A percentile compares a stretch with the other conserved stretches of the same genome.
These are phyloP conservation scores for Liquidambar formosana DNA, from an alignment of 164 flowering plant species.

Conservation along the genomic window DNA sequence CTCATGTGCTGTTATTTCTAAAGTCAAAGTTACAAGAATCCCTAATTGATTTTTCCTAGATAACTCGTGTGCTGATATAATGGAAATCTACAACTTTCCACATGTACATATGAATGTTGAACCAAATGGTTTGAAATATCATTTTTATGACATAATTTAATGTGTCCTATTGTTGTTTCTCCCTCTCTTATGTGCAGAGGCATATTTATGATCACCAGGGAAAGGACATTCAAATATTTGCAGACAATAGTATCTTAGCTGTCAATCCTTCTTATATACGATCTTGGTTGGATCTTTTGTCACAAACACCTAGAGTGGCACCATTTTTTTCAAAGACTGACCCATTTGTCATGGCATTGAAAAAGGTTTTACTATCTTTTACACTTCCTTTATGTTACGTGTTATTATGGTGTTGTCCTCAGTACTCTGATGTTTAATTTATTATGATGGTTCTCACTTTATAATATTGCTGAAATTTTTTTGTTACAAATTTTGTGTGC, in stretches of 20 bases:
- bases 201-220: constrained; percentile 84
- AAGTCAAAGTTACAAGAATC: background rate
- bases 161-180: constrained; percentile 3
- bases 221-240: constrained; percentile 72
- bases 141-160: no score
- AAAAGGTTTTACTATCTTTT: constrained; percentile 51
- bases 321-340: constrained; percentile 86
- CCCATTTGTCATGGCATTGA: constrained; percentile 70
- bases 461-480: background rate
- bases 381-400: background rate
- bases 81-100: no score
- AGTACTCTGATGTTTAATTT: background rate
- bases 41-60: no score
- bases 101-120: background rate
- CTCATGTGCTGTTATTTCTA: background rate
- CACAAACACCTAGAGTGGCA: constrained; percentile 90
- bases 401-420: no score
- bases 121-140: background rate
- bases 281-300: constrained; percentile 82
- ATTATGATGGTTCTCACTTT: background rate
- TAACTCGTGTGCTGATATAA: no score
- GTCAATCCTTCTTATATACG: constrained; percentile 73
- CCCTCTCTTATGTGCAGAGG: constrained; percentile 50
- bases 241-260: constrained; percentile 81
- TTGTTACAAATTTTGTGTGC: background rate